Percentiles rank a stretch among this genome's conserved stretches.
phyloP scores from a whole-genome alignment of 176 grass and related monocot genomes.

The Sorghum bicolor region Sorghum_bicolor_NCBIv3 NC_012873.2:66876501-66877000 shows the following conservation, averaged over 20 bases:
- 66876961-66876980: neutral
- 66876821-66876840: neutral
- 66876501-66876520: slow-evolving; percentile 74
- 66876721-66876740: neutral
- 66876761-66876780: neutral
- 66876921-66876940: neutral
- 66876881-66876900: neutral
- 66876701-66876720: neutral
- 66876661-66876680: neutral
- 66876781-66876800: slow-evolving; percentile 10
- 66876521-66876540: slow-evolving; percentile 86
- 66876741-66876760: neutral
- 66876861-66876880: neutral
- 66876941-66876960: neutral
- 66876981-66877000: neutral
- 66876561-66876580: neutral
- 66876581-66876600: neutral
- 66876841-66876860: neutral
- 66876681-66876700: neutral
- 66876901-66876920: neutral
- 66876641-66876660: neutral
- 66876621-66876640: neutral
- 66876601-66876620: neutral
- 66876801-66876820: neutral
- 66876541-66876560: slow-evolving; percentile 62